Evolutionary conservation across 2,329 filamentous ascomycete species (phyloP).

Genomic region (Alternaria brassicicola): DNA sequence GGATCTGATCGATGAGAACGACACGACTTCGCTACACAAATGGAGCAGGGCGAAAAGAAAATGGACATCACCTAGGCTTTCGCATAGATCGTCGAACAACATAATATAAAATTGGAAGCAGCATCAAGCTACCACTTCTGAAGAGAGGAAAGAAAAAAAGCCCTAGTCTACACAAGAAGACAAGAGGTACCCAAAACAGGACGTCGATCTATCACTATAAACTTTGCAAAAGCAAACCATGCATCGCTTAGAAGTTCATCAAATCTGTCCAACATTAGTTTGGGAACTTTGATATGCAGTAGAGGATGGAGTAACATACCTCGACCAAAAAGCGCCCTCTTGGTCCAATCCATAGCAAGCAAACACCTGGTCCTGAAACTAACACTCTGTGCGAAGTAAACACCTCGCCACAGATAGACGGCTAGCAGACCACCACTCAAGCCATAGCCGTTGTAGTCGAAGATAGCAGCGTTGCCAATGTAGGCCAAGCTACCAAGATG

Average conservation of each 20-base stretch:
- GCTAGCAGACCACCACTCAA: constrained; percentile 85
- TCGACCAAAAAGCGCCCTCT: constrained; percentile 91
- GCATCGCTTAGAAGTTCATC: constrained; percentile 28
- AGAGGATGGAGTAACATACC: constrained; percentile 64
- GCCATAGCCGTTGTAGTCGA: constrained; percentile 82
- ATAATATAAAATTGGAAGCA: background rate
- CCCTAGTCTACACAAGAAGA: background rate
- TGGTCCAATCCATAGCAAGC: constrained; percentile 98
- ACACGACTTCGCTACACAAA: no score
- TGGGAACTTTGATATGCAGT: background rate
- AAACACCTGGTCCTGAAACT: constrained; percentile 87
- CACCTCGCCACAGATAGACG: constrained; percentile 93
- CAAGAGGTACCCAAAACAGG: background rate
- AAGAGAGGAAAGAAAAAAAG: background rate
- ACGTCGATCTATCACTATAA: background rate
- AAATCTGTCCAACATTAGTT: constrained; percentile 21
- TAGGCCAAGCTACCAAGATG: constrained; percentile 94
- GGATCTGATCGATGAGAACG: no score
- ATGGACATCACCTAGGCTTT: background rate
- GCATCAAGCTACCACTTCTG: background rate
- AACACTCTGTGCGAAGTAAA: constrained; percentile 98
- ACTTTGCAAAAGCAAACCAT: background rate
- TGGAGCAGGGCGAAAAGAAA: background rate
- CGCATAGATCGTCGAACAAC: background rate
- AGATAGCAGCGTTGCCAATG: constrained; percentile 93